Evolutionary conservation across 345 rosid species (phyloP), one percentile per base, ranked within the genome.

Genomic region (Brassica napus): DNA sequence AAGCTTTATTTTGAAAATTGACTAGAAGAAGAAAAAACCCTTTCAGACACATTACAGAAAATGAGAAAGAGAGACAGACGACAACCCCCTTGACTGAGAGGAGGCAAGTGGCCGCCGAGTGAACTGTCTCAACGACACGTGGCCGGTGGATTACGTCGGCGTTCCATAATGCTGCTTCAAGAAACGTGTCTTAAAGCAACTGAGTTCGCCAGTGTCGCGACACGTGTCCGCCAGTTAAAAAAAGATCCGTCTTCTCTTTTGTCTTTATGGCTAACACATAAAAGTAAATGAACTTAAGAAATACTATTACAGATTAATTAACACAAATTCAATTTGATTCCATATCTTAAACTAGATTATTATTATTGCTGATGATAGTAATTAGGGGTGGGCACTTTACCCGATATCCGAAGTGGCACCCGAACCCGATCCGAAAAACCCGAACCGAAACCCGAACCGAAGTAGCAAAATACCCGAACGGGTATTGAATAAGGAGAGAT

Each of bases 21-120:
- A 82, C 61, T 0, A 54, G 54, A 57, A 57, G 32, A 52, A 52
- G 55, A 49, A 52, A 61, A 44, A 71, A 63, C 31, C 3, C 1
- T 44, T 23, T 75, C 9, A 18, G 65, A 70, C 72, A 70, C 72
- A 78, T 78, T 65, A 78, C 32, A 16, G 60, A 39, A 14, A 87
- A 82, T 85, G 81, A 82, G 82, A 77, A 26, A 26, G 31, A 28
- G 31, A 28, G 31, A 28, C 31, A 2, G 31, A 28, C 62, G 8
- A 52, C 57, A 52, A 15, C 73, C 83, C 23, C 37, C 82, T 77
- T 42, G 62, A 2, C 81, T 71, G 81, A 78, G 85, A 75, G 74
- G 66, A 73, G 85, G 87, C 91, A 94, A 78, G 97, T 92, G 97
- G 90, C 89, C 83, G 87, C 60, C 86, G 80, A 65, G 86, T 68